phyloP scores from a whole-genome alignment of 257 asterid species.

The Rhazya stricta region DNA sequence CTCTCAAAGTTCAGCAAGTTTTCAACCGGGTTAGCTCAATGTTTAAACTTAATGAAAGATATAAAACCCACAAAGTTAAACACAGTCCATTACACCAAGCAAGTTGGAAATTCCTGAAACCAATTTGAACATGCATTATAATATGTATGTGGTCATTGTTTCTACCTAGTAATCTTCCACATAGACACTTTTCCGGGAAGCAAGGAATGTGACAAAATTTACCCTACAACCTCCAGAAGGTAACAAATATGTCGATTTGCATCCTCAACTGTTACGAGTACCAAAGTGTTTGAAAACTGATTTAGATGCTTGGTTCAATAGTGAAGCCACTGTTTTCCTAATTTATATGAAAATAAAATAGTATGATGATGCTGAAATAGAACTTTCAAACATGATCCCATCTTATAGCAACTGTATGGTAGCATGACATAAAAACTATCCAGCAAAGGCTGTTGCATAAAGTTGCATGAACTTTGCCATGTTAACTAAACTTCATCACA shows the following conservation, averaged over 20 bases:
- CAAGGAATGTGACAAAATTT: background rate
- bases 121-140: background rate
- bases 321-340: background rate
- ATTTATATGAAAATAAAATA: background rate
- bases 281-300: background rate
- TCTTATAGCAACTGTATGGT: background rate
- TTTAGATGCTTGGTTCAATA: background rate
- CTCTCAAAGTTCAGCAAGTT: background rate
- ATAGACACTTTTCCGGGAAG: background rate
- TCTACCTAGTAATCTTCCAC: constrained; percentile 4
- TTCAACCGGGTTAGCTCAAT: background rate
- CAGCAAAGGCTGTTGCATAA: background rate
- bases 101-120: too few relatives aligned
- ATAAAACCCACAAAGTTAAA: background rate
- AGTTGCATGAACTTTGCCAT: background rate
- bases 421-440: background rate
- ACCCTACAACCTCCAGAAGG: background rate
- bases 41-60: background rate
- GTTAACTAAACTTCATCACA: constrained; percentile 16
- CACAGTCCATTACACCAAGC: background rate
- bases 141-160: background rate
- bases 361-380: background rate
- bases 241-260: background rate
- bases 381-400: background rate
- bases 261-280: background rate